Conservation (phyloP, 2,329 filamentous ascomycete genomes). For the Alternaria incomplexa region DNA sequence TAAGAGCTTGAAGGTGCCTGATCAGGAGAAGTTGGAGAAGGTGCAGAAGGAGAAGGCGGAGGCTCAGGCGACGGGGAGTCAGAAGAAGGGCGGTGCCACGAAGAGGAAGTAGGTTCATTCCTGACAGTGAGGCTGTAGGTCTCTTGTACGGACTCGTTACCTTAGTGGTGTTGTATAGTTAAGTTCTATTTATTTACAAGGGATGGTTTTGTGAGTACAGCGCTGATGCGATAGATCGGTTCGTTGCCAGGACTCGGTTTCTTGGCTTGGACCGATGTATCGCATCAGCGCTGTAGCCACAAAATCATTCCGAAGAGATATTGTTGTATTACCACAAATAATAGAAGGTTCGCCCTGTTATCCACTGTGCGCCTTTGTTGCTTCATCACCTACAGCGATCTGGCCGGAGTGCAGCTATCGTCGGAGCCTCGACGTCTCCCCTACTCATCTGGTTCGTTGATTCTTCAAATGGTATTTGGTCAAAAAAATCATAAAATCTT, state of each 20-base stretch:
- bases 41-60: conserved; percentile 23
- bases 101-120: conserved; percentile 34
- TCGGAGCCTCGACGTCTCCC: background rate
- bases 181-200: background rate
- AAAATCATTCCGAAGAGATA: background rate
- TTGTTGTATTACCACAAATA: background rate
- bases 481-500: background rate
- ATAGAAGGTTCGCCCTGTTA: background rate
- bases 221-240: background rate
- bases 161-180: background rate
- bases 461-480: background rate
- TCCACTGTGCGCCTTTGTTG: background rate
- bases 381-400: background rate
- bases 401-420: background rate
- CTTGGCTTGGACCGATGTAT: background rate
- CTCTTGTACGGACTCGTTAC: background rate
- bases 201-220: background rate
- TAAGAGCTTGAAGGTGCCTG: conserved; percentile 32
- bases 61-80: conserved; percentile 27
- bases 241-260: background rate
- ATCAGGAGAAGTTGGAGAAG: conserved; percentile 21
- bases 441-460: background rate
- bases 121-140: background rate
- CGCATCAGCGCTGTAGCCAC: background rate
- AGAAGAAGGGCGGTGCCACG: conserved; percentile 37